Base-by-base conservation (phyloP, 768 basidiomycete species). In the Lepiota subincarnata region DNA sequence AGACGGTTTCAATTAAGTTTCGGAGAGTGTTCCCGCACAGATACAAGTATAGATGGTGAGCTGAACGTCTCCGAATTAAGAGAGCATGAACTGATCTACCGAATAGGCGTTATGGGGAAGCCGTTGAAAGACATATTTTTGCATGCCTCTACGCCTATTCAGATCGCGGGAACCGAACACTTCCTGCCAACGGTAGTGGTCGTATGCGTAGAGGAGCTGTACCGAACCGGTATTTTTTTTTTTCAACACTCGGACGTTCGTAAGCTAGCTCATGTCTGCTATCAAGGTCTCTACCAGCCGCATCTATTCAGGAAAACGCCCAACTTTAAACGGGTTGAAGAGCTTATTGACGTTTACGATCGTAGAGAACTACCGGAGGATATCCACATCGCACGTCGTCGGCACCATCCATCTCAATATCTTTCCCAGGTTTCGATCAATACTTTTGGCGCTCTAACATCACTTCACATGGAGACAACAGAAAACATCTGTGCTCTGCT, bases 401-500 rank as follows among this genome's bases (percentile, higher is more conserved):
- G 55, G 43, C 45, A 59, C 12, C 39, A 52, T 14, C 24, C 49
- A 28, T 5, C 18, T 19, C 7, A 44, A 43, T 24, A 19, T 44
- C 10, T 42, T 24, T 20, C 50, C 54, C 3, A 52, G 22, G n/a
- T 45, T 6, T 28, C 42, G n/a, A 19, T 39, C 19, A 41, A 47
- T 4, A 60, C 62, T 43, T 73, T 66, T 20, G 62, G 66, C 0
- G 57, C 64, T 11, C 62, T 62, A n/a, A 63, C 64, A 1, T 64
- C 68, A 1, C 65, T 75, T 18, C 62, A 68, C 41, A 62, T 68
- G 16, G 68, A 73, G 53, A 68, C 74, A 1, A 70, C 68, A 2
- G 58, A 67, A 28, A 72, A 77, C 55, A 64, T 77, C 18, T 77
- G 73, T 45, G 70, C 70, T 7, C 64, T 77, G 11, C 62, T 78